Percentiles rank a stretch among this genome's conserved stretches.
These are phyloP conservation scores for Nannochloris sp. DNA, from an alignment of 139 green algal species.

Conservation along the genomic window DNA sequence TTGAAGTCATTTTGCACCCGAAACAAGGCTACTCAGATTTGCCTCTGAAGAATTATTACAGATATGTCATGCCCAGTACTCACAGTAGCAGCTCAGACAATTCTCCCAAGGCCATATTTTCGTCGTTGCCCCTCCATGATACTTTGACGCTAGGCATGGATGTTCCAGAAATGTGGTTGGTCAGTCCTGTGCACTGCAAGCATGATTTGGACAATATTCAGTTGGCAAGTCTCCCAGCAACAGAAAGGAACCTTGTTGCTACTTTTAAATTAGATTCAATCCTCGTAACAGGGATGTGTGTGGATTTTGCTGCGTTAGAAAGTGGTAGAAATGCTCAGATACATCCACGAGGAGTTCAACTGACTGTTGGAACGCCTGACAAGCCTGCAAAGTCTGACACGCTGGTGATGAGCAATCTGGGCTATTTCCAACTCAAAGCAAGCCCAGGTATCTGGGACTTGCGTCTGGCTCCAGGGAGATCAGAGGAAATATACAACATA, in stretches of 20 bases:
- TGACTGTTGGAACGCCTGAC: slow-evolving; percentile 60
- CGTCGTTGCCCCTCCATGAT: slow-evolving; percentile 44
- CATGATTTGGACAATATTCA: slow-evolving; percentile 91
- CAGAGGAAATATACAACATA: slow-evolving; percentile 21
- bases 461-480: slow-evolving; percentile 44
- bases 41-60: slow-evolving; percentile 88
- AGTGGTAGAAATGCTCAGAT: slow-evolving; percentile 28
- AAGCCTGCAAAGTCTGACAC: slow-evolving; percentile 65
- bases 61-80: slow-evolving; percentile 43
- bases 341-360: slow-evolving; percentile 80
- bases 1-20: slow-evolving; percentile 44
- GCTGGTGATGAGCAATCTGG: slow-evolving; percentile 94
- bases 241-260: slow-evolving; percentile 26
- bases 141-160: slow-evolving; percentile 88
- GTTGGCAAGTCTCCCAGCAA: slow-evolving; percentile 52
- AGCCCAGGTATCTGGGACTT: slow-evolving; percentile 60
- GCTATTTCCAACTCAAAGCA: slow-evolving; percentile 97
- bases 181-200: slow-evolving; percentile 54
- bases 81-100: not conserved
- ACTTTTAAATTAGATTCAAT: slow-evolving; percentile 86
- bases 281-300: slow-evolving; percentile 81
- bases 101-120: slow-evolving; percentile 29
- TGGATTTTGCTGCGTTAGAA: slow-evolving; percentile 38
- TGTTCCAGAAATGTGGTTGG: slow-evolving; percentile 86
- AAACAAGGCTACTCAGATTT: slow-evolving; percentile 56